A percentile compares a stretch with the other conserved stretches of the same genome.
phyloP scores from a whole-genome alignment of 2,329 filamentous ascomycete species.

The Monosporascus cannonballus region DNA sequence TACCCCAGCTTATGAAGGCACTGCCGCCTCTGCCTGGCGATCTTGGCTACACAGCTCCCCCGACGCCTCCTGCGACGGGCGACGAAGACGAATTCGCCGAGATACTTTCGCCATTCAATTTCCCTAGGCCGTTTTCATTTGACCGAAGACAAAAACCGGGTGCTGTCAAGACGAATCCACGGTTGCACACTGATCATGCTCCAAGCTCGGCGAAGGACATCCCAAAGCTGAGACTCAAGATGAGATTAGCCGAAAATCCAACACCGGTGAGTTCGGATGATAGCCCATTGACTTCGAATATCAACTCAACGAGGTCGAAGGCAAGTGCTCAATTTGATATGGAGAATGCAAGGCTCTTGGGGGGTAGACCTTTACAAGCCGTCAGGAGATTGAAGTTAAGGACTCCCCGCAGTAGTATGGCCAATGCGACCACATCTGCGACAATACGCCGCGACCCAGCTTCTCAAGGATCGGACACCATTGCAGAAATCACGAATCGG shows the following conservation, averaged over 20 bases:
- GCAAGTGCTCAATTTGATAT: slow-evolving; percentile 7
- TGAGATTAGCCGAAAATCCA: slow-evolving; percentile 14
- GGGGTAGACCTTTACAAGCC: slow-evolving; percentile 3
- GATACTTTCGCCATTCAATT: slow-evolving; percentile 21
- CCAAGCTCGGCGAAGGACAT: slow-evolving; percentile 11
- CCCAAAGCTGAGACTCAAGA: slow-evolving; percentile 21
- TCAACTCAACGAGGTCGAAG: slow-evolving; percentile 5
- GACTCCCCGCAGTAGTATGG: slow-evolving; percentile 13
- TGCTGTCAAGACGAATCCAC: neutral
- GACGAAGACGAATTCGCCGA: slow-evolving; percentile 22
- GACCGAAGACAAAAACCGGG: neutral
- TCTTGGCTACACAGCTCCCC: slow-evolving; percentile 13
- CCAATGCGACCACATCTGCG: slow-evolving; percentile 7
- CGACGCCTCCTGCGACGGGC: slow-evolving; percentile 12
- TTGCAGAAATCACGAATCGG: slow-evolving; percentile 12
- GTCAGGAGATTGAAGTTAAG: slow-evolving; percentile 19
- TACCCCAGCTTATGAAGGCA: slow-evolving; percentile 47
- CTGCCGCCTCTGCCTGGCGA: slow-evolving; percentile 38
- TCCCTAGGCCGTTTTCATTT: slow-evolving; percentile 5
- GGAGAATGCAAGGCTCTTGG: slow-evolving; percentile 1
- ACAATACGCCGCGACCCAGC: slow-evolving; percentile 17
- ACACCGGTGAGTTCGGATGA: slow-evolving; percentile 3
- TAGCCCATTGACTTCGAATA: slow-evolving; percentile 6
- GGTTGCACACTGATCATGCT: neutral
- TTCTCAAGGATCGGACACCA: slow-evolving; percentile 6